Conservation (phyloP, 177 flowering plant species). For the Vitis hybrid region DNA sequence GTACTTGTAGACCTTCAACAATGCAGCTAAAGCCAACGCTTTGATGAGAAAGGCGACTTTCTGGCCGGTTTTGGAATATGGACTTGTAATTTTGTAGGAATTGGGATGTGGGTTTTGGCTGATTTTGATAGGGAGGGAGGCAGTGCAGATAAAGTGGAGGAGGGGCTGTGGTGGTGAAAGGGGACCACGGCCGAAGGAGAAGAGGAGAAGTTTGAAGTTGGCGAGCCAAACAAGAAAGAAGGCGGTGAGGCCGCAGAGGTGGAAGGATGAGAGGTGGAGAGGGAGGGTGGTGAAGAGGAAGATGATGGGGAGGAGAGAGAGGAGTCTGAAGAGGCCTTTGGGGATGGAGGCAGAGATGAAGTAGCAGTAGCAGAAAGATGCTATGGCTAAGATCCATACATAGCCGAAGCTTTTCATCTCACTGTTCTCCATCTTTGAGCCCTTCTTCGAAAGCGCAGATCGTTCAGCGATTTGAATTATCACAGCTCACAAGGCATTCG, state of each 20-base stretch:
- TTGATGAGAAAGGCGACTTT: slow-evolving; percentile 7
- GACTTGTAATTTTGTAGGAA: neutral
- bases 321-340: slow-evolving; percentile 33
- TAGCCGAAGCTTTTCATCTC: slow-evolving; percentile 29
- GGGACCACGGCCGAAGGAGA: slow-evolving; percentile 45
- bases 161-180: slow-evolving; percentile 19
- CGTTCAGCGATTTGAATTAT: no score
- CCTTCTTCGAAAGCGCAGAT: no score
- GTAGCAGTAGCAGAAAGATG: slow-evolving; percentile 35
- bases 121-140: slow-evolving; percentile 39
- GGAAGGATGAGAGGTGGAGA: slow-evolving; percentile 28
- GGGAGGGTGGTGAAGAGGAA: slow-evolving; percentile 50
- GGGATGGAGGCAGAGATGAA: slow-evolving; percentile 30
- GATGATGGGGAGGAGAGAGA: slow-evolving; percentile 47
- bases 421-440: slow-evolving; percentile 10
- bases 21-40: slow-evolving; percentile 7
- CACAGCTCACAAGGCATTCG: no score
- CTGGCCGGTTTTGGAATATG: neutral
- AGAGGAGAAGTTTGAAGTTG: slow-evolving; percentile 59
- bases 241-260: slow-evolving; percentile 30
- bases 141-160: slow-evolving; percentile 23
- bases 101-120: slow-evolving; percentile 15
- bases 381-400: slow-evolving; percentile 27
- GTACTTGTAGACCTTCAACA: slow-evolving; percentile 19
- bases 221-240: slow-evolving; percentile 57